Conservation (phyloP, 768 basidiomycete species). For the Amanita jacksonii region DNA sequence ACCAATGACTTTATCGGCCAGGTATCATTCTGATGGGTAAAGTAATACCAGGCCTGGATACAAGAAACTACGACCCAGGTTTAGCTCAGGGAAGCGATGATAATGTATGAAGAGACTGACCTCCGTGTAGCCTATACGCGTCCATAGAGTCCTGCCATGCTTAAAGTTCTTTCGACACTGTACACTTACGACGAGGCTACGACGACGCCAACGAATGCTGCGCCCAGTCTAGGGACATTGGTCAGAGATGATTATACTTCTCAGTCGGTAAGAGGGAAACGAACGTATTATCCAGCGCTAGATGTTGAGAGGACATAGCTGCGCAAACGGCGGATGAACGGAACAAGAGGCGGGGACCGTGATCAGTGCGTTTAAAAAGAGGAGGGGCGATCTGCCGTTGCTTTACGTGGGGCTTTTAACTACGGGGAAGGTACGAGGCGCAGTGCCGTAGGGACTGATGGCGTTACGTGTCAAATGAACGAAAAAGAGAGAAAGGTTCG, state of each 20-base stretch:
- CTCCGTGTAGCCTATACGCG: constrained; percentile 37
- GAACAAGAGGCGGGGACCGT: not conserved
- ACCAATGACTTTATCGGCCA: constrained; percentile 42
- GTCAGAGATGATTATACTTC: not conserved
- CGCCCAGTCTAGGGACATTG: constrained; percentile 31
- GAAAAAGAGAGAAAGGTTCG: not conserved
- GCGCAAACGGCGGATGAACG: not conserved
- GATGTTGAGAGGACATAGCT: constrained; percentile 11
- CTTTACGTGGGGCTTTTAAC: constrained; percentile 1
- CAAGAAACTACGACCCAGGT: constrained; percentile 32
- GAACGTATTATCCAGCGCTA: constrained; percentile 25
- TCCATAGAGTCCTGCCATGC: not conserved
- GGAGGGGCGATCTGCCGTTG: not conserved
- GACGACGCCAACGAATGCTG: constrained; percentile 40
- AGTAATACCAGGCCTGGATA: constrained; percentile 50
- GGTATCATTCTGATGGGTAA: constrained; percentile 36
- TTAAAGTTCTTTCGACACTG: not conserved
- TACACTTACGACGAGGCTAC: constrained; percentile 35
- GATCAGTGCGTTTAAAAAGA: not conserved
- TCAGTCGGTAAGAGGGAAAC: constrained; percentile 9
- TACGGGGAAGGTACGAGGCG: not conserved
- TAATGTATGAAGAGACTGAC: constrained; percentile 18
- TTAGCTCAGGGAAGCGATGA: not conserved
- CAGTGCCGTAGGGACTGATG: not conserved
- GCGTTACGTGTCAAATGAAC: constrained; percentile 4